A percentile compares a stretch with the other conserved stretches of the same genome.
Evolutionary conservation across 208 protist species (phyloP).

Genomic region (Acanthamoeba culbertsoni): DNA sequence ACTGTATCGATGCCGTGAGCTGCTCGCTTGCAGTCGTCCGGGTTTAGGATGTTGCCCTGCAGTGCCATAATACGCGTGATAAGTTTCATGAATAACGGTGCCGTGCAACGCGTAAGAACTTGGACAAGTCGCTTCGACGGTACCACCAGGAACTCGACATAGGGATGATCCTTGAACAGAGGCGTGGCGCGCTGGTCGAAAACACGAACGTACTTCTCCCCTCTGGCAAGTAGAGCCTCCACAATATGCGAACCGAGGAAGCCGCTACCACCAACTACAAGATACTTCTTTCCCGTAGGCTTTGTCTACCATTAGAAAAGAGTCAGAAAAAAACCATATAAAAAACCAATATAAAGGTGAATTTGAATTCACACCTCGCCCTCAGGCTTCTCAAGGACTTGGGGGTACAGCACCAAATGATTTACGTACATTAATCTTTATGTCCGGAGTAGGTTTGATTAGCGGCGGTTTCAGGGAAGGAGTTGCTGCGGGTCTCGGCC

Average conservation of each 20-base stretch:
- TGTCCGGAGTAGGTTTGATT: background rate
- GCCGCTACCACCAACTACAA: slow-evolving; percentile 72
- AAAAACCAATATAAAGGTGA: background rate
- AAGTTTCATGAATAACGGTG: background rate
- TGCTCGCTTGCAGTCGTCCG: slow-evolving; percentile 59
- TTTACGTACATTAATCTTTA: background rate
- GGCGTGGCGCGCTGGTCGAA: slow-evolving; percentile 66
- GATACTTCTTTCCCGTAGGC: slow-evolving; percentile 50
- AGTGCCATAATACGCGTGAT: background rate
- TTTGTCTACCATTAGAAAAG: background rate
- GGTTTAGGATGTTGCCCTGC: slow-evolving; percentile 55
- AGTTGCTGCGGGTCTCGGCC: background rate
- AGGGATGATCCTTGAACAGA: slow-evolving; percentile 49
- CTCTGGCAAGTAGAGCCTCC: slow-evolving; percentile 62
- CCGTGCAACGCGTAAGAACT: no score
- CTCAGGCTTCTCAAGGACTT: no score
- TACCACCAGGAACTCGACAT: slow-evolving; percentile 47
- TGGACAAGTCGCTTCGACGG: background rate
- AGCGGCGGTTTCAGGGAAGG: background rate
- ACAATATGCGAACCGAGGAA: slow-evolving; percentile 77
- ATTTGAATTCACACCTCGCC: no score
- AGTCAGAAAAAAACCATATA: background rate
- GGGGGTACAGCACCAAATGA: background rate
- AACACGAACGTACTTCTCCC: slow-evolving; percentile 64
- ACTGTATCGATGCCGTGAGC: slow-evolving; percentile 66